These are phyloP conservation scores for Urtica urens DNA, from an alignment of 306 rosid genomes.

Conservation along the genomic window DNA sequence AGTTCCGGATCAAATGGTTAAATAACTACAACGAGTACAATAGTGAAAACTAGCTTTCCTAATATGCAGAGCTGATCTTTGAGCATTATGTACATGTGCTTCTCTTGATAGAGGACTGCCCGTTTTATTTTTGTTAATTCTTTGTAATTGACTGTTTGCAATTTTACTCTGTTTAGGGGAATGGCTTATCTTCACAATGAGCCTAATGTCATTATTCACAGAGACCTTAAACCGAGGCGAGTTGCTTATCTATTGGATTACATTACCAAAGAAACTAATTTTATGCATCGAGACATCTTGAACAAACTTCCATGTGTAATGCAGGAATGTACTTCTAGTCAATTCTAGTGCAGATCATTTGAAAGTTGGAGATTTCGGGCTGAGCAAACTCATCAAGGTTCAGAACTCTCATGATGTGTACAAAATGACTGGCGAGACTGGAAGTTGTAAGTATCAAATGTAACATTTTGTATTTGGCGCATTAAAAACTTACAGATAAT, in stretches of 20 bases:
- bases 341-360: constrained; percentile 93
- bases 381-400: constrained; percentile 93
- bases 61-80: no score
- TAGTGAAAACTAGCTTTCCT: no score
- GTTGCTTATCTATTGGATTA: constrained; percentile 19
- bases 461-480: constrained; percentile 11
- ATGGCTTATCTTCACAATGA: constrained; percentile 96
- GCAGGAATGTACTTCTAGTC: constrained; percentile 93
- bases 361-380: constrained; percentile 95
- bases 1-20: no score
- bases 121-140: no score
- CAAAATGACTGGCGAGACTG: constrained; percentile 99
- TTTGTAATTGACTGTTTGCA: constrained; percentile 13
- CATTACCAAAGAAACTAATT: not conserved
- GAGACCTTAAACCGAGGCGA: constrained; percentile 90
- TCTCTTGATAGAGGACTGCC: no score
- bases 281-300: not conserved
- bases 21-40: no score
- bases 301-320: constrained; percentile 18
- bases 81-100: no score
- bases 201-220: constrained; percentile 81
- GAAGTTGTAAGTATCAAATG: constrained; percentile 73
- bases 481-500: not conserved
- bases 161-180: constrained; percentile 49
- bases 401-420: constrained; percentile 87